Conservation (phyloP, 2,329 filamentous ascomycete genomes). For the Alternaria triticimaculans region DNA sequence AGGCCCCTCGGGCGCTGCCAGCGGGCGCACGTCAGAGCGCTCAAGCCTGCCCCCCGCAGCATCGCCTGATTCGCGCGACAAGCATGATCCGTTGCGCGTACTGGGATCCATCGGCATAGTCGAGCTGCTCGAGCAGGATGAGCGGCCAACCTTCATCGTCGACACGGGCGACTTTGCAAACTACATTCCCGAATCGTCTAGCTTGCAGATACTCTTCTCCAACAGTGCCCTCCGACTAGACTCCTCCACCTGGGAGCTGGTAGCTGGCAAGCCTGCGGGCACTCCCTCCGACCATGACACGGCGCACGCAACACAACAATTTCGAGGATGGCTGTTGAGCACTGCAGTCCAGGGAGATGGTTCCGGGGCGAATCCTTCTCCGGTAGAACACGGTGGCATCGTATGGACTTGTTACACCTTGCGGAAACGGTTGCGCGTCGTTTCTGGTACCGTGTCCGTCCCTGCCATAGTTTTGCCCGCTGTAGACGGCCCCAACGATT, state of each 20-base stretch:
- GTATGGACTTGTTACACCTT: conserved; percentile 75
- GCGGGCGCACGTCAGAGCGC: conserved; percentile 62
- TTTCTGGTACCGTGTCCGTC: conserved; percentile 59
- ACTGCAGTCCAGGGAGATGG: conserved; percentile 61
- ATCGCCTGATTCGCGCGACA: conserved; percentile 60
- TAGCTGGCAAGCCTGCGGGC: conserved; percentile 56
- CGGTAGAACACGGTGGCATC: conserved; percentile 67
- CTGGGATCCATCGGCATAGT: conserved; percentile 71
- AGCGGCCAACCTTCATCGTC: conserved; percentile 77
- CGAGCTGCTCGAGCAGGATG: conserved; percentile 78
- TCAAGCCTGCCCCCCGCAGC: conserved; percentile 56
- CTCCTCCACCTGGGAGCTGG: conserved; percentile 61
- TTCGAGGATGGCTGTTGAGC: conserved; percentile 73
- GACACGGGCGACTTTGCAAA: conserved; percentile 69
- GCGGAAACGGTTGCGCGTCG: conserved; percentile 70
- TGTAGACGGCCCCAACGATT: conserved; percentile 45
- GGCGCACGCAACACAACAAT: conserved; percentile 52
- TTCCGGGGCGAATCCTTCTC: conserved; percentile 57
- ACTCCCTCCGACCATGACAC: conserved; percentile 46
- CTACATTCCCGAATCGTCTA: conserved; percentile 53
- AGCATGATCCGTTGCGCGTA: conserved; percentile 60
- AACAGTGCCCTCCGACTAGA: conserved; percentile 71
- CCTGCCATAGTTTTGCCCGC: conserved; percentile 28
- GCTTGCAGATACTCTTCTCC: conserved; percentile 69
- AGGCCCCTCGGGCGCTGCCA: conserved; percentile 57